Evolutionary conservation across 202 grass and related monocot species (phyloP).

Genomic region (Carex sylvatica): DNA sequence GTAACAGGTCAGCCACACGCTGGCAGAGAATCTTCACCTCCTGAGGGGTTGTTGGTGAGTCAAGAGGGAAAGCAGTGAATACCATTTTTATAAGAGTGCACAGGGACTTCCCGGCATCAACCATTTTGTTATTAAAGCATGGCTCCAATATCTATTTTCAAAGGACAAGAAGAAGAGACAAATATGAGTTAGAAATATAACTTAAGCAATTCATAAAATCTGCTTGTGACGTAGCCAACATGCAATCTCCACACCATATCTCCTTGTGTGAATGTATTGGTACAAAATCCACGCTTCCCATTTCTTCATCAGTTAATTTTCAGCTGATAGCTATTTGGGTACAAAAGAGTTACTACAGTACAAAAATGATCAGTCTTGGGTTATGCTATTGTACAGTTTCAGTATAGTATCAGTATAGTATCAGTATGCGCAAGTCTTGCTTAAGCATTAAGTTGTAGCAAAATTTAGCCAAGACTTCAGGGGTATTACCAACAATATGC

Average conservation of each 20-base stretch:
- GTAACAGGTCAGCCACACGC: constrained; percentile 80
- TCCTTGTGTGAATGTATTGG: neutral
- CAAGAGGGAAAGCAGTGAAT: constrained; percentile 86
- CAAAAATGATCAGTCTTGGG: neutral
- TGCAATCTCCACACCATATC: neutral
- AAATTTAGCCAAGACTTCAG: neutral
- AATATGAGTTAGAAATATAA: constrained; percentile 33
- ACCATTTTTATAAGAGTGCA: constrained; percentile 98
- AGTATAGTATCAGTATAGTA: neutral
- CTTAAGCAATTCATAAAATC: neutral
- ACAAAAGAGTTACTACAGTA: neutral
- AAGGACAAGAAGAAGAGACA: constrained; percentile 11
- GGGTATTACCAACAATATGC: neutral
- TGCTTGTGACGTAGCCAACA: constrained; percentile 7
- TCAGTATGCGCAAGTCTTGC: neutral
- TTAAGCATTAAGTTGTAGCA: neutral
- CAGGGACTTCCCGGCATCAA: constrained; percentile 92
- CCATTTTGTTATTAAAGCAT: constrained; percentile 91
- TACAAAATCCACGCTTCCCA: neutral
- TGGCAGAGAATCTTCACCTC: constrained; percentile 85
- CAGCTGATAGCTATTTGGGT: constrained; percentile 2
- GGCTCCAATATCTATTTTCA: constrained; percentile 81
- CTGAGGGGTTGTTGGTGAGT: constrained; percentile 70
- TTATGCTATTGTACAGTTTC: neutral
- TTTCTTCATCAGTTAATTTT: neutral